phyloP scores from a whole-genome alignment of 2,329 filamentous ascomycete species.

The Dothistroma septosporum region DNA sequence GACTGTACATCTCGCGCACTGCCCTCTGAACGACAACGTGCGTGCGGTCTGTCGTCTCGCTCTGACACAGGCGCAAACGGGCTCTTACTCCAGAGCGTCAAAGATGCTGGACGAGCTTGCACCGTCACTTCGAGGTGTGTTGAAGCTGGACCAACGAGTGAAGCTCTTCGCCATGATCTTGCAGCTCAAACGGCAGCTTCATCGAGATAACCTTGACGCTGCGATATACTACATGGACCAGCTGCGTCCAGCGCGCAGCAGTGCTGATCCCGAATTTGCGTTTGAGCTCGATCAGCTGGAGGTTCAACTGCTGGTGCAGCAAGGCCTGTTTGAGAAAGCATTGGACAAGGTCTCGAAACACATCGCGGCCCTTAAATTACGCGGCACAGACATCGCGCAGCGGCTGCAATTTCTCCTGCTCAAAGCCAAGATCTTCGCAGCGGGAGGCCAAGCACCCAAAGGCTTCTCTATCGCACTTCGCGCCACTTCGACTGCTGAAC shows the following conservation, averaged over 20 bases:
- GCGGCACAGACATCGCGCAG: conserved; percentile 55
- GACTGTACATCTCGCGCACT: conserved; percentile 62
- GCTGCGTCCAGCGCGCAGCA: conserved; percentile 45
- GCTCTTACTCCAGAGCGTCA: conserved; percentile 67
- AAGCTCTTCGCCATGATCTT: conserved; percentile 63
- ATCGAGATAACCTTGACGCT: conserved; percentile 53
- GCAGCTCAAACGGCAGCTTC: conserved; percentile 59
- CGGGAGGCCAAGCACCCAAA: conserved; percentile 64
- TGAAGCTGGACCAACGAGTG: conserved; percentile 75
- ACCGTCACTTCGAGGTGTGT: conserved; percentile 60
- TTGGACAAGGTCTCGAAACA: conserved; percentile 53
- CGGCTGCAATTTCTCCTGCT: conserved; percentile 67
- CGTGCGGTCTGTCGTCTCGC: conserved; percentile 69
- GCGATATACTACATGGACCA: conserved; percentile 56
- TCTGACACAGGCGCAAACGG: conserved; percentile 60
- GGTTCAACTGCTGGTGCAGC: conserved; percentile 55
- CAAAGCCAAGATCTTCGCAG: conserved; percentile 67
- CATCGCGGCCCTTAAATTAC: conserved; percentile 45
- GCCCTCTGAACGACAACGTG: conserved; percentile 72
- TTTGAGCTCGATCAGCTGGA: conserved; percentile 57
- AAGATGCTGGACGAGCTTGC: conserved; percentile 57
- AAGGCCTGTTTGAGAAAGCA: conserved; percentile 44
- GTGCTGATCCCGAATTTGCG: conserved; percentile 54
- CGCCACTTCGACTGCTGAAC: conserved; percentile 69
- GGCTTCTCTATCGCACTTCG: conserved; percentile 73